phyloP scores from a whole-genome alignment of 2,329 filamentous ascomycete species.

The Chaetomiaceae sp. region DNA sequence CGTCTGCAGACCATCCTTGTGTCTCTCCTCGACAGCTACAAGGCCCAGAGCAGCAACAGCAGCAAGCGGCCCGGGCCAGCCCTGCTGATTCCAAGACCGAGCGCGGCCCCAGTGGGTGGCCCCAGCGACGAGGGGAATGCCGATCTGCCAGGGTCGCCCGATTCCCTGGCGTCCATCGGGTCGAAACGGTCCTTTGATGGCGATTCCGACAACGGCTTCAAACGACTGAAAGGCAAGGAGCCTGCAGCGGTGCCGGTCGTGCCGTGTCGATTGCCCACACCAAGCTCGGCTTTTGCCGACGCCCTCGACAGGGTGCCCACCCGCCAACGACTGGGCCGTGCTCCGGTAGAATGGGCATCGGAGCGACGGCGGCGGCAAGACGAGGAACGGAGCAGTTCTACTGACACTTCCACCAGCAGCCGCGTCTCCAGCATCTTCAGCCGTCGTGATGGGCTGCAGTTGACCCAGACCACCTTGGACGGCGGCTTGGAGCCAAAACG shows the following conservation, averaged over 20 bases:
- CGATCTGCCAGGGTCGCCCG: background rate
- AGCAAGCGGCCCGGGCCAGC: too few relatives aligned
- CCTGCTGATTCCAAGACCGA: background rate
- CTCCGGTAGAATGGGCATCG: background rate
- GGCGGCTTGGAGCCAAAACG: constrained; percentile 6
- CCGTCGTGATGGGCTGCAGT: constrained; percentile 17
- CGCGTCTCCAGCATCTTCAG: constrained; percentile 35
- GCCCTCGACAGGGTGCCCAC: constrained; percentile 19
- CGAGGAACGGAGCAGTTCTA: constrained; percentile 21
- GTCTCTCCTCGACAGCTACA: constrained; percentile 18
- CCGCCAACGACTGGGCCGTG: constrained; percentile 4
- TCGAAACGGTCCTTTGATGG: constrained; percentile 18
- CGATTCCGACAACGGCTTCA: constrained; percentile 4
- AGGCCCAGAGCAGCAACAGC: too few relatives aligned
- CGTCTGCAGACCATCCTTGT: constrained; percentile 26
- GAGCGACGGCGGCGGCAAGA: background rate
- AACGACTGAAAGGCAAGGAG: constrained; percentile 9
- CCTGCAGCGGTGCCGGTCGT: too few relatives aligned
- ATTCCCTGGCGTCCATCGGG: constrained; percentile 2
- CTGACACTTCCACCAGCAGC: constrained; percentile 28
- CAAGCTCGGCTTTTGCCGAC: background rate
- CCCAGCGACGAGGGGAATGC: constrained; percentile 5
- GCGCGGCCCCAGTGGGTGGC: too few relatives aligned
- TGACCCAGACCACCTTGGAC: constrained; percentile 35
- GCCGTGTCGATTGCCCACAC: background rate